Conservation (phyloP, 192 early-diverging fungal species). For the Ambispora gerdemannii region DNA sequence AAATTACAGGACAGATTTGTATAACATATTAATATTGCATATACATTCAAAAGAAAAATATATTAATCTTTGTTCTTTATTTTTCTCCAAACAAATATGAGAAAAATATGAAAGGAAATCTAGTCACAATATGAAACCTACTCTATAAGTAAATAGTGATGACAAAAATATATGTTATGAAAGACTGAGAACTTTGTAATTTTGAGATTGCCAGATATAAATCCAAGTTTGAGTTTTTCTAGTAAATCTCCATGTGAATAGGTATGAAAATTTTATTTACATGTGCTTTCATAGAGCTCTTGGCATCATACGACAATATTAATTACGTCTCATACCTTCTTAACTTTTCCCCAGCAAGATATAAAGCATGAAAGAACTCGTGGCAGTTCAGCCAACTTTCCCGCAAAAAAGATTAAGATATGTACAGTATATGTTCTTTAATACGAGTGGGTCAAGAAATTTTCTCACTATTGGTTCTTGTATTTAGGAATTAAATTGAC, state of each 20-base stretch:
- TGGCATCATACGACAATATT: not conserved
- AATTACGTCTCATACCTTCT: too few species aligned
- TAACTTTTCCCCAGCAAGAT: not conserved
- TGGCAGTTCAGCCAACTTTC: not conserved
- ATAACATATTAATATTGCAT: too few species aligned
- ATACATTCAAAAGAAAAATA: too few species aligned
- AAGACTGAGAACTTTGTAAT: too few species aligned
- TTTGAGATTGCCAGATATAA: too few species aligned
- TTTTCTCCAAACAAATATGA: too few species aligned
- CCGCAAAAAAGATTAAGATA: not conserved
- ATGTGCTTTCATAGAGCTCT: not conserved
- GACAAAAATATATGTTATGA: too few species aligned
- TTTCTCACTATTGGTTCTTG: not conserved
- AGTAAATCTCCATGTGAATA: not conserved
- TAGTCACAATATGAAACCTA: not conserved
- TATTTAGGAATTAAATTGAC: constrained; percentile 1
- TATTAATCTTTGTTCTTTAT: too few species aligned
- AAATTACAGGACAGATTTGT: not conserved
- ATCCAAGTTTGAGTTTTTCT: not conserved
- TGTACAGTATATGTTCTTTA: not conserved
- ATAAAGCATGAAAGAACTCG: not conserved
- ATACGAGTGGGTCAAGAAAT: not conserved
- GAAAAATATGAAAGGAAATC: too few species aligned
- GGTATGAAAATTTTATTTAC: not conserved
- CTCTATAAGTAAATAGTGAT: not conserved